Evolutionary conservation across 2,329 filamentous ascomycete genomes (phyloP).

Genomic region (Neurospora crassa): DNA sequence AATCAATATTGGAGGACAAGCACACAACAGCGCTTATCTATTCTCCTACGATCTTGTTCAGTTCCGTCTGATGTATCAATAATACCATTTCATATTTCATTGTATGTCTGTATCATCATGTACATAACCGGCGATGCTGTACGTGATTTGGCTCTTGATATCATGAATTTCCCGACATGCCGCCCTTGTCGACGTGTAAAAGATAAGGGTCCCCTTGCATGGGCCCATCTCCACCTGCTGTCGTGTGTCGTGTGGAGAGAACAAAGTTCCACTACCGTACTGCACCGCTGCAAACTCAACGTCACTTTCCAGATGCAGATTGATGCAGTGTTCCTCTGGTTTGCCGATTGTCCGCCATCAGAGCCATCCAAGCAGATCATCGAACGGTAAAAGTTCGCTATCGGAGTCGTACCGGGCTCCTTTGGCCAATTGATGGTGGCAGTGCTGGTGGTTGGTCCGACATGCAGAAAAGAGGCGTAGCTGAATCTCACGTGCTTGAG

Average conservation of each 20-base stretch:
- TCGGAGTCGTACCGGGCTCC: not conserved
- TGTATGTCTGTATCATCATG: not conserved
- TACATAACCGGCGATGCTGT: not conserved
- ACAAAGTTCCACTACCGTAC: not conserved
- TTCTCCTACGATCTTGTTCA: not conserved
- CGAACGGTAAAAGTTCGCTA: not conserved
- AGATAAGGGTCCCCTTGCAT: not conserved
- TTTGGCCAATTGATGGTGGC: not conserved
- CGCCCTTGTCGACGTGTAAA: not conserved
- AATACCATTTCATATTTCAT: not conserved
- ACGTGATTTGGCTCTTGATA: not conserved
- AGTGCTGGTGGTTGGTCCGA: not conserved
- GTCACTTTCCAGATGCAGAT: not conserved
- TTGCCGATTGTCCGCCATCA: not conserved
- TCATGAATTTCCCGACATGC: not conserved
- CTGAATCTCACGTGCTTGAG: not conserved
- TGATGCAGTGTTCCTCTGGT: not conserved
- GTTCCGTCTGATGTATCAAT: not conserved
- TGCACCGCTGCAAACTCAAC: not conserved
- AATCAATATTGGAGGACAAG: not conserved
- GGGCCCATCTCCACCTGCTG: not conserved
- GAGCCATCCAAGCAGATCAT: not conserved
- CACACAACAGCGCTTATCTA: not conserved
- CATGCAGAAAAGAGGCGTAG: not conserved
- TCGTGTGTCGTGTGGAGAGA: not conserved